phyloP scores from a whole-genome alignment of 768 basidiomycete species.

The Gautieria morchelliformis region DNA sequence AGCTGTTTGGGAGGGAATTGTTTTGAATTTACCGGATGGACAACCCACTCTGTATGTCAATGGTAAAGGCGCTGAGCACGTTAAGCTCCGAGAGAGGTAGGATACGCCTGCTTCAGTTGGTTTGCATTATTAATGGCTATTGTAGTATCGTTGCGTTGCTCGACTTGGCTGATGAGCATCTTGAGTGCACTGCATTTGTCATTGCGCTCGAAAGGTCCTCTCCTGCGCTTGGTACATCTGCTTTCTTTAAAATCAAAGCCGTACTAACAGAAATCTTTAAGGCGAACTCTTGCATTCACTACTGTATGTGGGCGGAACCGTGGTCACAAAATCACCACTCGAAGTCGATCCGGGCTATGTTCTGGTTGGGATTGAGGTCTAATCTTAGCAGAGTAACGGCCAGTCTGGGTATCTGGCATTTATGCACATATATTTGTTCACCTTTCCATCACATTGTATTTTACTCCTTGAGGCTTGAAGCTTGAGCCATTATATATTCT shows the following conservation, averaged over 20 bases:
- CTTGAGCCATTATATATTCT: no score
- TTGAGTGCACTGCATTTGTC: slow-evolving; percentile 68
- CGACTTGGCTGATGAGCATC: slow-evolving; percentile 78
- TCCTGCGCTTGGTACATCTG: slow-evolving; percentile 37
- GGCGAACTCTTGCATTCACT: slow-evolving; percentile 74
- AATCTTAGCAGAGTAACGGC: slow-evolving; percentile 1
- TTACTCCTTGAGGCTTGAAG: background rate
- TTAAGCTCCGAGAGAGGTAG: slow-evolving; percentile 78
- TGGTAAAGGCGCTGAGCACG: slow-evolving; percentile 70
- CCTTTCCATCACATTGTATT: background rate
- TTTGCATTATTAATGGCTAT: background rate
- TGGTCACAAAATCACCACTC: slow-evolving; percentile 76
- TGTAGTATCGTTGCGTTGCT: slow-evolving; percentile 74
- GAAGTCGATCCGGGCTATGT: slow-evolving; percentile 68
- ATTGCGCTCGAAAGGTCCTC: slow-evolving; percentile 72
- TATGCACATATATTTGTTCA: background rate
- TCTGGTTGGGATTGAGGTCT: slow-evolving; percentile 81
- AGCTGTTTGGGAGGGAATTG: slow-evolving; percentile 65
- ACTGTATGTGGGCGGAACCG: slow-evolving; percentile 85
- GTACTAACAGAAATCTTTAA: background rate
- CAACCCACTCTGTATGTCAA: slow-evolving; percentile 74
- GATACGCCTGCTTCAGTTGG: slow-evolving; percentile 5
- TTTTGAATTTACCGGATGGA: slow-evolving; percentile 52
- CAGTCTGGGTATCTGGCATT: background rate
- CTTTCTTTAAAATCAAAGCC: background rate